Evolutionary conservation across 2,329 filamentous ascomycete species (phyloP).

Genomic region (Rhynchosporium agropyri): DNA sequence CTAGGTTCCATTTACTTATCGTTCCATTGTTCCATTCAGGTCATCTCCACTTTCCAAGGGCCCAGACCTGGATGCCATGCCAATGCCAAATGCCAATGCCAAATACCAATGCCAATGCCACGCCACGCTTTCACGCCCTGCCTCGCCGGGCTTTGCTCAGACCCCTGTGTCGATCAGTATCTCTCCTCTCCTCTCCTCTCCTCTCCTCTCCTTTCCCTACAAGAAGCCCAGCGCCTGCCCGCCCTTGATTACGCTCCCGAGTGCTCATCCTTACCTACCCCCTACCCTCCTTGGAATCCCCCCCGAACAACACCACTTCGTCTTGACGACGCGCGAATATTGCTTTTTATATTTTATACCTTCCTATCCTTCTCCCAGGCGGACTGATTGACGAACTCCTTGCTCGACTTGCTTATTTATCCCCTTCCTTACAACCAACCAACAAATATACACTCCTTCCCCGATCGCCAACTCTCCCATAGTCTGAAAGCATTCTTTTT

Average conservation of each 20-base stretch:
- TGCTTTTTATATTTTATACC: not conserved
- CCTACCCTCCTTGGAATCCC: constrained; percentile 14
- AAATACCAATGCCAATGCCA: not conserved
- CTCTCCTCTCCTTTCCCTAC: not conserved
- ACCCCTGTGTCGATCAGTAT: constrained; percentile 8
- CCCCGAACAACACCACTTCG: constrained; percentile 3
- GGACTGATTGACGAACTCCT: constrained; percentile 16
- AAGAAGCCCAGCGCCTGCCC: constrained; percentile 13
- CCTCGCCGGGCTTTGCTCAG: not conserved
- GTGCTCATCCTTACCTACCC: not conserved
- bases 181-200: not conserved
- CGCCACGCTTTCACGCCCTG: not conserved
- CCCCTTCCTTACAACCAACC: not conserved
- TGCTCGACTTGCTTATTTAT: not conserved
- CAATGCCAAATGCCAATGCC: not conserved
- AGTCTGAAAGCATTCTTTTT: constrained; percentile 19
- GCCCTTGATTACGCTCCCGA: not conserved
- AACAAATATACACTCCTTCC: constrained; percentile 6
- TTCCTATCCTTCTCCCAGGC: constrained; percentile 16
- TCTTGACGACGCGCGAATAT: constrained; percentile 22
- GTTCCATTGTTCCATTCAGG: no score
- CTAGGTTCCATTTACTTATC: no score
- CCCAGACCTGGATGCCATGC: not conserved
- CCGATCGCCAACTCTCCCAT: constrained; percentile 6
- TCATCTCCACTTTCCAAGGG: not conserved